Conservation (phyloP, 148 eudicot species). For the Drosera capensis region DNA sequence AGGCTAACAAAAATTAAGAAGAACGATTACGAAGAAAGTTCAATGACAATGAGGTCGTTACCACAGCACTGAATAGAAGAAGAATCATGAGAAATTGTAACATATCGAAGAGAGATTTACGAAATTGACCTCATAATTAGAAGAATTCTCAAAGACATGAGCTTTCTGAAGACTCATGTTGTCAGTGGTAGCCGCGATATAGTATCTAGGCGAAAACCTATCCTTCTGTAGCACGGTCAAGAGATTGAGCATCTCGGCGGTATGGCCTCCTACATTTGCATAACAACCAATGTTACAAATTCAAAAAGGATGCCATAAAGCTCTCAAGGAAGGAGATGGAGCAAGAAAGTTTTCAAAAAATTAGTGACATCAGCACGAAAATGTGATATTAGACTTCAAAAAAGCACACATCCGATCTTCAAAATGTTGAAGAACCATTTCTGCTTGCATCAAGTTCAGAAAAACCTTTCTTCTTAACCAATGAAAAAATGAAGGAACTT, state of each 20-base stretch:
- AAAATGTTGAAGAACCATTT: no score
- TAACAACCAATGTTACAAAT: conserved; percentile 1
- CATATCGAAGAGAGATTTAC: neutral
- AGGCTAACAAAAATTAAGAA: no score
- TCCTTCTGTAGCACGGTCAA: conserved; percentile 41
- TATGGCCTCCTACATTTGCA: conserved; percentile 67
- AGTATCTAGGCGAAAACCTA: conserved; percentile 58
- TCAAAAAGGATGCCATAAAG: neutral
- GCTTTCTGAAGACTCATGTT: conserved; percentile 95
- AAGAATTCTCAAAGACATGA: conserved; percentile 43
- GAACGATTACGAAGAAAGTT: no score
- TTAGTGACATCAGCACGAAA: neutral
- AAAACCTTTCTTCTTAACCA: no score
- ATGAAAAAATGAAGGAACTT: no score
- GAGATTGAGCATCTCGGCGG: conserved; percentile 91
- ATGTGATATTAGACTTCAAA: no score
- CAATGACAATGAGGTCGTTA: no score
- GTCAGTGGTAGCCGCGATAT: conserved; percentile 85
- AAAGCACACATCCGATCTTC: no score
- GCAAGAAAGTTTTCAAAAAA: neutral
- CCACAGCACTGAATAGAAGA: neutral
- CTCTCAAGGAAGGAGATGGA: neutral
- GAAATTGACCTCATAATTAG: conserved; percentile 30
- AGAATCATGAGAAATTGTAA: no score
- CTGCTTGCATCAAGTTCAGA: no score